phyloP scores from a whole-genome alignment of 352 stramenopile genomes.

The Aphanomyces astaci region DNA sequence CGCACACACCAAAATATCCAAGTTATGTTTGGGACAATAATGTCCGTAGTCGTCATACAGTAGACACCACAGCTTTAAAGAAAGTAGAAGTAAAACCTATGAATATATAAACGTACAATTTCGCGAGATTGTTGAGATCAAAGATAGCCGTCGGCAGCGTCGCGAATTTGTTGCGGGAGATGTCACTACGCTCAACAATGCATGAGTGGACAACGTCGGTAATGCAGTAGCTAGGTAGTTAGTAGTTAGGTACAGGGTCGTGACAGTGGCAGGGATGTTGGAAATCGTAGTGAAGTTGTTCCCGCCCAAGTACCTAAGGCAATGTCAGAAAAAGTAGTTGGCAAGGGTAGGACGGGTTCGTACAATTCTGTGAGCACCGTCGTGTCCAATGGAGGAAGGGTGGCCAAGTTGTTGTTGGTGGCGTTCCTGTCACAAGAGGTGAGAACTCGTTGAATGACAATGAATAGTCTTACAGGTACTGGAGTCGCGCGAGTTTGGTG shows the following conservation, averaged over 20 bases:
- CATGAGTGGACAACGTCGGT: too few species aligned
- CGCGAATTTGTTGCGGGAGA: constrained; percentile 39
- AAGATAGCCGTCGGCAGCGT: constrained; percentile 42
- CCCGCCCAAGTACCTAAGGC: constrained; percentile 23
- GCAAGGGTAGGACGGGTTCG: constrained; percentile 23
- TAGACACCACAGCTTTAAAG: too few species aligned
- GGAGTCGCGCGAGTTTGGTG: constrained; percentile 9
- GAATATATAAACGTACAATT: too few species aligned
- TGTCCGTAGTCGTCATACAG: too few species aligned
- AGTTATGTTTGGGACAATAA: too few species aligned
- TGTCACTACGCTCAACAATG: constrained; percentile 35
- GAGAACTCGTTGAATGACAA: neutral
- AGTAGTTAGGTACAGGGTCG: constrained; percentile 10
- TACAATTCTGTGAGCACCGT: constrained; percentile 30
- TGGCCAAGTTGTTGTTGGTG: constrained; percentile 42
- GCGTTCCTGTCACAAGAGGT: constrained; percentile 27
- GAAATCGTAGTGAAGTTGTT: constrained; percentile 43
- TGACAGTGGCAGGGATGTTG: constrained; percentile 6
- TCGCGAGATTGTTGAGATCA: constrained; percentile 35
- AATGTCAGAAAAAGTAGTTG: neutral
- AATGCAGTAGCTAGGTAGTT: too few species aligned
- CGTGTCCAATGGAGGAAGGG: constrained; percentile 32
- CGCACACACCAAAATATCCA: too few species aligned
- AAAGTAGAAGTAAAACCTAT: too few species aligned
- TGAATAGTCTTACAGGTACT: constrained; percentile 22